Base-by-base conservation (phyloP, 2,329 filamentous ascomycete genomes). In the Raffaelea deltoideospora region DNA sequence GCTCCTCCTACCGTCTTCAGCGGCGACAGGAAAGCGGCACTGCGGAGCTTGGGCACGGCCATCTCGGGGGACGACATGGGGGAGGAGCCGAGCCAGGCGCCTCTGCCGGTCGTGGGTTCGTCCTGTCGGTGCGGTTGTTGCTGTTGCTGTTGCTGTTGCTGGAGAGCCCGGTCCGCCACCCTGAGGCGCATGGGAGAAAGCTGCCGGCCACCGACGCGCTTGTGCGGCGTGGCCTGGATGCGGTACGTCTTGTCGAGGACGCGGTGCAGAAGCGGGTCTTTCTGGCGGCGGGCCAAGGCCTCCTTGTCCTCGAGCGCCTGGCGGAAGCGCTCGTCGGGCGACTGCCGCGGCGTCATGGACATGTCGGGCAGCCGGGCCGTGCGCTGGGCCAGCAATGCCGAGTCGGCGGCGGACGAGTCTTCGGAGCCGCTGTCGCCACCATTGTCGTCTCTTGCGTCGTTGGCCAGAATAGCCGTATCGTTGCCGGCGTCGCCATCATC, bases 201-300 rank as follows among this genome's bases (percentile, higher is more conserved):
- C 26, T 59, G 60, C 23, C 55, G 49, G 3, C 56, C 46, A n/a
- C n/a, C n/a, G 4, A 53, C 51, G 4, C 46, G 49, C 49, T 76
- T 79, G 46, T 90, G 77, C 0, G 90, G 90, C 10, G 90, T 98
- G 6, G 88, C 85, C 56, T 92, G 84, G 19, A 98, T 69, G 23
- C 88, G 83, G 61, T 93, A 98, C 40, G 82, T 95, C 59, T 92
- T 95, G 63, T 96, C 87, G 5, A 93, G 72, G n/a, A 96, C 68
- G 40, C 81, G 82, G 55, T 96, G 88, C 29, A 98, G 69, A 9
- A 96, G 65, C 3, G 83, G 82, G 51, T 95, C 85, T 41, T 75
- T 72, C 48, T 63, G 64, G 51, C 42, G 39, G 31, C 39, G 50
- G 39, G 41, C 47, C 36, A 45, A 51, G 27, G 51, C 43, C 37